Conservation (phyloP, 2,329 filamentous ascomycete genomes). For the Aspergillus viridinutans region DNA sequence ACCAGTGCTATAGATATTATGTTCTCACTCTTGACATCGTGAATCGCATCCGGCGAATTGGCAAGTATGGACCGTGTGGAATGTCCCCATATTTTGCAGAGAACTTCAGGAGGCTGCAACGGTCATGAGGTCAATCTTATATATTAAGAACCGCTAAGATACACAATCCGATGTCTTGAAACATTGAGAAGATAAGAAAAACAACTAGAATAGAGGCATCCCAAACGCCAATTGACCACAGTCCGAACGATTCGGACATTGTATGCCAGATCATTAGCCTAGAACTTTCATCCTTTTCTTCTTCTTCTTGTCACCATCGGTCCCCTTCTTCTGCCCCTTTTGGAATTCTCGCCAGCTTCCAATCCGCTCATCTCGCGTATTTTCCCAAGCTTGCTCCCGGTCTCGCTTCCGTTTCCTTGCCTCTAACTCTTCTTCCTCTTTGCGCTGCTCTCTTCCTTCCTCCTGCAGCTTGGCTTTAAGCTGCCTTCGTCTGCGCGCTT, state of each 20-base stretch:
- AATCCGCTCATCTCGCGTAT: slow-evolving; percentile 84
- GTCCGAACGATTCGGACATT: no score
- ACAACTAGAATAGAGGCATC: not conserved
- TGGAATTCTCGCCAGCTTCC: slow-evolving; percentile 91
- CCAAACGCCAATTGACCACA: not conserved
- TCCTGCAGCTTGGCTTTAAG: slow-evolving; percentile 94
- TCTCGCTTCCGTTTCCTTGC: slow-evolving; percentile 80
- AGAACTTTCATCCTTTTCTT: slow-evolving; percentile 50
- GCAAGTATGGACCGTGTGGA: not conserved
- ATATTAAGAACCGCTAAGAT: not conserved
- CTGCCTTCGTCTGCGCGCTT: slow-evolving; percentile 77
- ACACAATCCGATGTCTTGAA: not conserved
- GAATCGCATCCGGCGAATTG: no score
- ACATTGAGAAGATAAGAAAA: not conserved
- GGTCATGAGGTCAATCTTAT: not conserved
- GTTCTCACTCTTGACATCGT: no score
- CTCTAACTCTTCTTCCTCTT: slow-evolving; percentile 79
- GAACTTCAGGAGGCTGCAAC: no score
- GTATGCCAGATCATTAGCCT: slow-evolving; percentile 27
- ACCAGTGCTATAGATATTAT: not conserved
- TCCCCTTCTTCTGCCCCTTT: slow-evolving; percentile 60
- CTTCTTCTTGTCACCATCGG: slow-evolving; percentile 56
- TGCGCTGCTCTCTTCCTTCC: slow-evolving; percentile 82
- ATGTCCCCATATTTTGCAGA: no score
- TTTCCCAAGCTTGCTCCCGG: slow-evolving; percentile 93